Conservation (phyloP, 768 basidiomycete species). For the Xerocomellus chrysenteron region DNA sequence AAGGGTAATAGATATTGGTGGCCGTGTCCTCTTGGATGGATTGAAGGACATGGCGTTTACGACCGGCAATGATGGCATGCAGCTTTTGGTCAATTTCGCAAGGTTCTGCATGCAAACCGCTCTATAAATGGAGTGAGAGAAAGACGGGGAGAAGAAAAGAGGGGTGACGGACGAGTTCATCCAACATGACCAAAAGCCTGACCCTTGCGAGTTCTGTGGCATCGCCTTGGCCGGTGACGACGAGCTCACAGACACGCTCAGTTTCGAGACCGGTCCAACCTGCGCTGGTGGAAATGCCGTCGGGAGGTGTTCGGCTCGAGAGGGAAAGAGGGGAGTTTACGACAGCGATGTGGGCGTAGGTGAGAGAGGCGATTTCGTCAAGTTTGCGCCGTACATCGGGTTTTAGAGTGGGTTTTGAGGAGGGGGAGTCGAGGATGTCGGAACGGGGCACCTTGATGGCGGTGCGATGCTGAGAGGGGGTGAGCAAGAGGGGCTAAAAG, state of each 20-base stretch:
- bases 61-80: conserved; percentile 86
- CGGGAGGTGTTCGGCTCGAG: conserved; percentile 73
- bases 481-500: conserved; percentile 14
- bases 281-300: conserved; percentile 71
- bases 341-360: conserved; percentile 91
- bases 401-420: conserved; percentile 78
- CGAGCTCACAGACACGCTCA: conserved; percentile 90
- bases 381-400: conserved; percentile 77
- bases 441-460: conserved; percentile 85
- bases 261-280: conserved; percentile 92
- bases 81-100: conserved; percentile 96
- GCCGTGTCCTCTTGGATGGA: conserved; percentile 95
- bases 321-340: conserved; percentile 80
- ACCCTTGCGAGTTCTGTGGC: conserved; percentile 91
- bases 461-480: conserved; percentile 58
- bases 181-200: conserved; percentile 87
- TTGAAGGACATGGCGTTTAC: conserved; percentile 84
- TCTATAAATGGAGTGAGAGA: conserved; percentile 43
- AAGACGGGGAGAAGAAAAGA: neutral
- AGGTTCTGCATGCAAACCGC: conserved; percentile 84
- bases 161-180: conserved; percentile 74
- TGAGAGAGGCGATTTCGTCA: conserved; percentile 93
- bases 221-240: conserved; percentile 85
- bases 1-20: conserved; percentile 94
- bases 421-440: conserved; percentile 86